A percentile compares a stretch with the other conserved stretches of the same genome.
These are phyloP conservation scores for Claviceps spartinae DNA, from an alignment of 2,329 filamentous ascomycete genomes.

Conservation along the genomic window DNA sequence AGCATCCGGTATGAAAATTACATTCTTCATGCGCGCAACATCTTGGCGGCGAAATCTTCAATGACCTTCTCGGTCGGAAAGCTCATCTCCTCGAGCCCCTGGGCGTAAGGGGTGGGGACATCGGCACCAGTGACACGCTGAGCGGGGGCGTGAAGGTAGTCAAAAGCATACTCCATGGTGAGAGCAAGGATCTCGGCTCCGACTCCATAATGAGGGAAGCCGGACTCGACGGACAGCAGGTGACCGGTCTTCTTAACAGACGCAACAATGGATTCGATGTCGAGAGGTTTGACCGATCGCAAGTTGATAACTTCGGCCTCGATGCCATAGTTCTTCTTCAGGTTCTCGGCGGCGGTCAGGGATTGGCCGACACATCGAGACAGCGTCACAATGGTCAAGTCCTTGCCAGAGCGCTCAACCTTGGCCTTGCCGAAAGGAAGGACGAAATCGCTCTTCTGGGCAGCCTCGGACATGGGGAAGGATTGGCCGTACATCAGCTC, in stretches of 20 bases:
- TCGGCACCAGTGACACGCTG: conserved; percentile 92
- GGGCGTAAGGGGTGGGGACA: conserved; percentile 90
- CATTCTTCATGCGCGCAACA: conserved; percentile 57
- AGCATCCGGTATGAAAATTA: neutral
- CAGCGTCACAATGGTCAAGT: conserved; percentile 86
- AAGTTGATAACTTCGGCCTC: conserved; percentile 97
- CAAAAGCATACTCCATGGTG: conserved; percentile 94
- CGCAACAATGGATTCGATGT: conserved; percentile 88
- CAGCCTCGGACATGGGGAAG: conserved; percentile 96
- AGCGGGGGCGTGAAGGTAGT: conserved; percentile 90
- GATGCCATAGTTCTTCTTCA: conserved; percentile 94
- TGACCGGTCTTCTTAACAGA: conserved; percentile 98
- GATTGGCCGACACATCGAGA: conserved; percentile 93
- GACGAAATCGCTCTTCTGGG: conserved; percentile 93
- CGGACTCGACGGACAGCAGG: conserved; percentile 84
- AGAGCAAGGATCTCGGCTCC: conserved; percentile 85
- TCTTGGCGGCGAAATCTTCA: conserved; percentile 75
- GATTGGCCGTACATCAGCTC: conserved; percentile 83
- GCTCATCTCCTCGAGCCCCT: conserved; percentile 83
- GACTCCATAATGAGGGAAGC: conserved; percentile 91
- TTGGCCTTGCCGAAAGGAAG: conserved; percentile 98
- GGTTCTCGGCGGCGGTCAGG: conserved; percentile 71
- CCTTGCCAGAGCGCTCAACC: conserved; percentile 91
- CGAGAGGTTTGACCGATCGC: conserved; percentile 90
- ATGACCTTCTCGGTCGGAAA: conserved; percentile 90